Conservation (phyloP, 2,329 filamentous ascomycete species). For the Arthrobotrys musiformis region DNA sequence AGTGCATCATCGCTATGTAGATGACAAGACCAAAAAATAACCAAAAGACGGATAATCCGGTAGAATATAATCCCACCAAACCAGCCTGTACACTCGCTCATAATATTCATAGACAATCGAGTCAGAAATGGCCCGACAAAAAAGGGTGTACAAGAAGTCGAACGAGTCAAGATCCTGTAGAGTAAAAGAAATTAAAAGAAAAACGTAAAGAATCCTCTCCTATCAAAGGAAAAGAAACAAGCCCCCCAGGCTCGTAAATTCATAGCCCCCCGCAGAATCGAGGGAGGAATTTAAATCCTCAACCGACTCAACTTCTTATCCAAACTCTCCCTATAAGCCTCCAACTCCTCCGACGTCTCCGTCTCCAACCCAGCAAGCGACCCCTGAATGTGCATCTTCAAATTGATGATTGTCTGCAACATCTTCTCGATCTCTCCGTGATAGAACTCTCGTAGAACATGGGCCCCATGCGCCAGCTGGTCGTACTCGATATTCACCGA, state of each 20-base stretch:
- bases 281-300: conserved; percentile 54
- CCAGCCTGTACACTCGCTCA: conserved; percentile 3
- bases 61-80: neutral
- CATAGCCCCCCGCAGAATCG: too few relatives aligned
- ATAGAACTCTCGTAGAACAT: conserved; percentile 90
- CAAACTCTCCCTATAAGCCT: conserved; percentile 71
- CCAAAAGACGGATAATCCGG: neutral
- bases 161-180: neutral
- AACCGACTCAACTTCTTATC: conserved; percentile 59
- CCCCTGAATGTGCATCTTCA: conserved; percentile 97
- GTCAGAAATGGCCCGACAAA: neutral
- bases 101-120: conserved; percentile 11
- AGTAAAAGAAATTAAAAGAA: conserved; percentile 2
- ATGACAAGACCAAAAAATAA: neutral
- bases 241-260: too few relatives aligned
- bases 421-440: conserved; percentile 96
- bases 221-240: neutral
- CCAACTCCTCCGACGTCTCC: conserved; percentile 93
- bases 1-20: conserved; percentile 3
- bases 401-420: conserved; percentile 96
- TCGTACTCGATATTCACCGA: conserved; percentile 98
- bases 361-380: conserved; percentile 92
- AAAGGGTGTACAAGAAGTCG: conserved; percentile 2
- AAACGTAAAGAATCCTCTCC: neutral
- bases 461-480: conserved; percentile 85